Evolutionary conservation across 768 basidiomycete species (phyloP), one percentile per base, ranked within the genome.

Genomic region (Suillus cothurnatus): DNA sequence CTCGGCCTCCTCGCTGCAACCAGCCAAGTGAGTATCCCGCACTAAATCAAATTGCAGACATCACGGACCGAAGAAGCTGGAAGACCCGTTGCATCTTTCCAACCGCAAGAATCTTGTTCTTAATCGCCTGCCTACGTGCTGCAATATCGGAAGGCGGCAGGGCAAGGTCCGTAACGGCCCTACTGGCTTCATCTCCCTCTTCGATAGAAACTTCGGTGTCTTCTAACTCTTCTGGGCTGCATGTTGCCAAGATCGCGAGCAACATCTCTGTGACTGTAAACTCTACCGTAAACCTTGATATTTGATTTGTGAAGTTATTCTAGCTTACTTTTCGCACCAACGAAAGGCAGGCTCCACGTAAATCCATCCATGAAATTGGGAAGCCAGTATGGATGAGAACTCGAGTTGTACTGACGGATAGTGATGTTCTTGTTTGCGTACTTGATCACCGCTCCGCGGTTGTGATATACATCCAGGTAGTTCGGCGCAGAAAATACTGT

Each of bases 311-410:
- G 21, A 41, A 34, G 17, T 7, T 3, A 3, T 21, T 26, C 4
- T 39, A 3, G 80, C 94, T 64, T 69, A 97, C 97, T 99, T 81
- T 99, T 99, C 61, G 93, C 90, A 58, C 96, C 97, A 4, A 99
- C 97, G 73, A 99, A 99, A 0, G 97, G 97, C 65, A 99, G 76
- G 84, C 92, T 94, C 97, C 97, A 99, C 3, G 96, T 98, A 75
- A 99, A 99, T 38, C 93, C 96, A 74, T 99, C 94, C 90, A 97
- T 96, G 69, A 98, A 97, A 78, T 98, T 98, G 0, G 97, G 97
- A 38, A 99, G 79, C 94, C 95, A 97, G 77, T 94, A 98, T 4
- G 94, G 94, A 75, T 95, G 94, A 34, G 88, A 84, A 43, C 82
- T 87, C 60, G 84, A 85, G 73, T 91, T 90, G 71, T 91, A 96